These are phyloP conservation scores for Fusarium tuaranense DNA, from an alignment of 2,329 filamentous ascomycete genomes.

Conservation along the genomic window DNA sequence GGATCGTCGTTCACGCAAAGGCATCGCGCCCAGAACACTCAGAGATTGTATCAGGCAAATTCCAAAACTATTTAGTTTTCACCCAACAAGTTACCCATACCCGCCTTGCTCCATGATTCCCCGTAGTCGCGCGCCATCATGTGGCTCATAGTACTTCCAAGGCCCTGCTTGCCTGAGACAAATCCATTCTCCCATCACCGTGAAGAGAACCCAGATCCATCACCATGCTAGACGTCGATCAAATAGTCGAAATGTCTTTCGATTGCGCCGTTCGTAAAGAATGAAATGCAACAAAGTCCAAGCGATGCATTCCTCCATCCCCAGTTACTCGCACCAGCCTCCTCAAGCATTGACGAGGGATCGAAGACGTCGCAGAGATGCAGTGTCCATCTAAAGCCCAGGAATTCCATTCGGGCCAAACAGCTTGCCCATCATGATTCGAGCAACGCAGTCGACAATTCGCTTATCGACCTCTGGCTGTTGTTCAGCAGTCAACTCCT, in stretches of 20 bases:
- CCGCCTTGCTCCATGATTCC: background rate
- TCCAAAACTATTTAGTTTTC: background rate
- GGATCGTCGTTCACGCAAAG: background rate
- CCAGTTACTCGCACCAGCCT: background rate
- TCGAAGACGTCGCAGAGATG: background rate
- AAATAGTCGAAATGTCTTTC: background rate
- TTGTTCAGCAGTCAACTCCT: background rate
- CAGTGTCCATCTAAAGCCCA: background rate
- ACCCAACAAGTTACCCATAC: background rate
- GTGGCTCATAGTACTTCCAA: background rate
- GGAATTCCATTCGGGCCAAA: background rate
- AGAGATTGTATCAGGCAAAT: background rate
- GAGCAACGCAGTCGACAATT: background rate
- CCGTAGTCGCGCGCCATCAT: background rate
- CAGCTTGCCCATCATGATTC: background rate
- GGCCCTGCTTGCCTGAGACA: background rate
- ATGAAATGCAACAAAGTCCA: background rate
- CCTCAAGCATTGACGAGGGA: background rate
- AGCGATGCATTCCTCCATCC: background rate
- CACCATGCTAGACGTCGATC: background rate
- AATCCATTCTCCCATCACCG: background rate
- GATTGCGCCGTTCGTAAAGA: background rate
- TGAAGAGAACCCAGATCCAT: background rate
- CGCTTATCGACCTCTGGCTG: background rate
- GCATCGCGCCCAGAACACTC: background rate